Base-by-base conservation (phyloP, 2,329 filamentous ascomycete genomes). In the Sphaerostilbella broomeana region DNA sequence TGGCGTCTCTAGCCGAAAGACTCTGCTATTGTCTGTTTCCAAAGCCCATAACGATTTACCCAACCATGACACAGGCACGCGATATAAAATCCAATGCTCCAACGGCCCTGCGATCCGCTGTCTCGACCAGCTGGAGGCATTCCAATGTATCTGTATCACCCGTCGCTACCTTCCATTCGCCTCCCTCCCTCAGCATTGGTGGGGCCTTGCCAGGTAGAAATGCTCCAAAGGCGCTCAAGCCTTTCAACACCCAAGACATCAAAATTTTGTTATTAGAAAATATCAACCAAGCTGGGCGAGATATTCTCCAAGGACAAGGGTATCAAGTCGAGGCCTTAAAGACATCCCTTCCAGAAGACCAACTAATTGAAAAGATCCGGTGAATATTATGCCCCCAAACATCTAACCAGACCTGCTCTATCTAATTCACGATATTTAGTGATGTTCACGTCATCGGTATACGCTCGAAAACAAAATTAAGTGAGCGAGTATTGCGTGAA, bases 401-500 rank as follows among this genome's bases (percentile, higher is more conserved):
- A n/a, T n/a, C n/a, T n/a, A n/a, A n/a, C n/a, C n/a, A n/a, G 12
- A 17, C 11, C 10, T 3, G 13, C 9, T 17, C n/a, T n/a, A n/a
- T n/a, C 42, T 41, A 10, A 37, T 31, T 6, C 36, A 22, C 27
- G 26, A 13, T 10, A 18, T 10, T n/a, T 8, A 94, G 87, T 46
- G 85, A 95, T 60, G 86, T 95, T 19, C 92, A 98, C 59, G 92
- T 97, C 55, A 92, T 98, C 59, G 92, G 92, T 50, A 97, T 98
- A 55, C 86, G 92, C 49, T 97, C 90, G 44, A 98, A 98, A 72
- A 98, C 92, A 22, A 95, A 92, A 69, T 77, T 98, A 59, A 90
- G 81, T 7, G 81, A 84, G 47, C 82, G 81, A 55, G 86, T 98
- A 19, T 75, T 98, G 45, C 75, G 78, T 41, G 82, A 94, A 61